phyloP scores from a whole-genome alignment of 305 asterid genomes.

The Ajuga reptans region DNA sequence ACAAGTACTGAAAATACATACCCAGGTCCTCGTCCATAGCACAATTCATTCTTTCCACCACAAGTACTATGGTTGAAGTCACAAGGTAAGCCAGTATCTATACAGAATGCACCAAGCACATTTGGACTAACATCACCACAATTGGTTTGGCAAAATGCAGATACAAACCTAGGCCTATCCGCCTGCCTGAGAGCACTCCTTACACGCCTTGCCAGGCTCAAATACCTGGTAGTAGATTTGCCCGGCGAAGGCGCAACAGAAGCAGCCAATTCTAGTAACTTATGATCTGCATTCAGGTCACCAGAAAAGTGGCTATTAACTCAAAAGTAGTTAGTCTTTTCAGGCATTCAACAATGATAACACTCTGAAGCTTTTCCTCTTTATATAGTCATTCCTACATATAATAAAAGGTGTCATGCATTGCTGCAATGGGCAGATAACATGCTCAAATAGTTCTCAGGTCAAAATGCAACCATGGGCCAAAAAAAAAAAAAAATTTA shows the following conservation, averaged over 20 bases:
- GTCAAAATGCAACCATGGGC: no score
- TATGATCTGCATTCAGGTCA: constrained; percentile 61
- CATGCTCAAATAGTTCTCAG: no score
- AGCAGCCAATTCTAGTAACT: constrained; percentile 82
- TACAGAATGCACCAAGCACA: constrained; percentile 94
- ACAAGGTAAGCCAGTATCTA: constrained; percentile 84
- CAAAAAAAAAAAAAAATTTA: no score
- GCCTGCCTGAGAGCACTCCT: constrained; percentile 72
- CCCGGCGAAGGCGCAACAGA: constrained; percentile 66
- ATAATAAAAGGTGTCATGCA: not conserved
- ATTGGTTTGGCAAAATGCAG: constrained; percentile 92
- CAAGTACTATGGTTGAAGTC: constrained; percentile 97
- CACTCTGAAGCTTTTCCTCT: constrained; percentile 8
- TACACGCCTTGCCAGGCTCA: constrained; percentile 73
- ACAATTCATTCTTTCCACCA: constrained; percentile 88
- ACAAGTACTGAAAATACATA: constrained; percentile 27
- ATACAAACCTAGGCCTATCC: constrained; percentile 72
- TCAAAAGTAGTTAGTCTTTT: not conserved
- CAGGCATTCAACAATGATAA: not conserved
- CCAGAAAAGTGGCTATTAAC: constrained; percentile 14
- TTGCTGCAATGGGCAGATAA: no score
- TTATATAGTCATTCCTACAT: constrained; percentile 5
- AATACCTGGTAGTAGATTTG: constrained; percentile 51
- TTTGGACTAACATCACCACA: constrained; percentile 99
- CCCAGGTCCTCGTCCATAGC: constrained; percentile 99